phyloP scores from a whole-genome alignment of 768 basidiomycete genomes.

The Boletus vinaceobasis region DNA sequence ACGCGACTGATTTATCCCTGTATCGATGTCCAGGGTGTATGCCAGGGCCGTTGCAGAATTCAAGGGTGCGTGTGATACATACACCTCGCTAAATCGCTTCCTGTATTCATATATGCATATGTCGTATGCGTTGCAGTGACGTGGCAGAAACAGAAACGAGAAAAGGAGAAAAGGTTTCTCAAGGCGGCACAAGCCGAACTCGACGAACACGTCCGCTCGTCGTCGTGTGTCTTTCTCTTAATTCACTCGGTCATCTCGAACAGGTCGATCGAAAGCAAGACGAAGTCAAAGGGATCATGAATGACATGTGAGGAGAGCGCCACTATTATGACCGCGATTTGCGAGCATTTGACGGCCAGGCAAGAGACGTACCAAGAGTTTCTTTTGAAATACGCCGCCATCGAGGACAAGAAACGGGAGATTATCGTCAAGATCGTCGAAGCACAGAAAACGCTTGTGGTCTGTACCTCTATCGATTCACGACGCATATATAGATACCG shows the following conservation, averaged over 20 bases:
- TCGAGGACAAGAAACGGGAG: conserved; percentile 29
- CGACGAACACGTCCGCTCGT: conserved; percentile 20
- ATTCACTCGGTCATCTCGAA: neutral
- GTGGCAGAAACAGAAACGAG: conserved; percentile 31
- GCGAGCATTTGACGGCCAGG: conserved; percentile 10
- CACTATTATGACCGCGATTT: conserved; percentile 4
- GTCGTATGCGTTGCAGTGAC: conserved; percentile 16
- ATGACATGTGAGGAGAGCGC: conserved; percentile 23
- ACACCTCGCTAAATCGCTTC: neutral
- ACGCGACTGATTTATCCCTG: neutral
- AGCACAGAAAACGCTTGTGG: conserved; percentile 24
- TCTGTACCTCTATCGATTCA: conserved; percentile 5
- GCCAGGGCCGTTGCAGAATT: conserved; percentile 32
- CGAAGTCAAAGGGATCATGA: conserved; percentile 18
- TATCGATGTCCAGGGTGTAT: conserved; percentile 16
- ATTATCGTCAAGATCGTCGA: conserved; percentile 25
- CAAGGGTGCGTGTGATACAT: conserved; percentile 20
- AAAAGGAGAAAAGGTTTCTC: conserved; percentile 24
- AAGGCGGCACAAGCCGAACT: conserved; percentile 23
- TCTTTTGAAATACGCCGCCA: conserved; percentile 16
- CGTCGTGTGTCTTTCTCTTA: neutral
- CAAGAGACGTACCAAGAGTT: conserved; percentile 27
- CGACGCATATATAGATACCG: neutral
- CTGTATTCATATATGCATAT: neutral
- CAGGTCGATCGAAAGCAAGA: conserved; percentile 23